Percentiles rank a stretch among this genome's conserved stretches.
phyloP scores from a whole-genome alignment of 2,329 filamentous ascomycete species.

The Aureobasidium sp. region DNA sequence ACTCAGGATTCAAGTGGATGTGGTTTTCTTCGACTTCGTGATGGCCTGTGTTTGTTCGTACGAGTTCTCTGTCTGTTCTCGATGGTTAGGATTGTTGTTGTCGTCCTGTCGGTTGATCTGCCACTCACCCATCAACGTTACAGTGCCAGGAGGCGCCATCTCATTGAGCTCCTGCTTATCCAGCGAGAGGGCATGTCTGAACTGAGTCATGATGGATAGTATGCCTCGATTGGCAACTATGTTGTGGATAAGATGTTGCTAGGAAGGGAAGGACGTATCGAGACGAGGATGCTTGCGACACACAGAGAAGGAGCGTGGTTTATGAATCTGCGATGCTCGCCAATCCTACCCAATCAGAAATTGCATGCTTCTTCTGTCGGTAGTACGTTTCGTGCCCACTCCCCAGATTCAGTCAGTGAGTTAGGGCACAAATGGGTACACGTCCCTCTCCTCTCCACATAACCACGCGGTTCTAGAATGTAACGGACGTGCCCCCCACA shows the following conservation, averaged over 20 bases:
- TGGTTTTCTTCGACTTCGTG: slow-evolving; percentile 28
- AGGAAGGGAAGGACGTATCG: neutral
- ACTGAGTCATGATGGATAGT: slow-evolving; percentile 25
- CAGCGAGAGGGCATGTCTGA: slow-evolving; percentile 29
- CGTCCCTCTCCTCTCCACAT: neutral
- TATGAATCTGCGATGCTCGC: slow-evolving; percentile 2
- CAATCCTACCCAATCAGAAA: neutral
- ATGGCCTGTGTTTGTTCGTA: slow-evolving; percentile 19
- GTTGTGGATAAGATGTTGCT: neutral
- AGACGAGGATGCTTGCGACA: neutral
- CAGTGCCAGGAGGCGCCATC: slow-evolving; percentile 33
- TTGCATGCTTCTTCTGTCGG: neutral
- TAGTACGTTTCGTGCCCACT: neutral
- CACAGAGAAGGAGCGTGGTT: neutral
- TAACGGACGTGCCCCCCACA: neutral
- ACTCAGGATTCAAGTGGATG: slow-evolving; percentile 27
- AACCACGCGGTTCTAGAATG: neutral
- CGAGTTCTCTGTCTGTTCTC: slow-evolving; percentile 21
- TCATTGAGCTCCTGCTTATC: slow-evolving; percentile 32
- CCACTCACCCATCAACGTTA: slow-evolving; percentile 29
- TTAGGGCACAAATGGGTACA: neutral
- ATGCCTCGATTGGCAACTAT: neutral
- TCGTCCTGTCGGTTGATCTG: neutral
- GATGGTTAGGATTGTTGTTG: neutral
- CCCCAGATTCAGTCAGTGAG: neutral